Evolutionary conservation across 805 yeast genomes (phyloP), one percentile per base, ranked within the genome.

Genomic region (Teunomyces tritomae): DNA sequence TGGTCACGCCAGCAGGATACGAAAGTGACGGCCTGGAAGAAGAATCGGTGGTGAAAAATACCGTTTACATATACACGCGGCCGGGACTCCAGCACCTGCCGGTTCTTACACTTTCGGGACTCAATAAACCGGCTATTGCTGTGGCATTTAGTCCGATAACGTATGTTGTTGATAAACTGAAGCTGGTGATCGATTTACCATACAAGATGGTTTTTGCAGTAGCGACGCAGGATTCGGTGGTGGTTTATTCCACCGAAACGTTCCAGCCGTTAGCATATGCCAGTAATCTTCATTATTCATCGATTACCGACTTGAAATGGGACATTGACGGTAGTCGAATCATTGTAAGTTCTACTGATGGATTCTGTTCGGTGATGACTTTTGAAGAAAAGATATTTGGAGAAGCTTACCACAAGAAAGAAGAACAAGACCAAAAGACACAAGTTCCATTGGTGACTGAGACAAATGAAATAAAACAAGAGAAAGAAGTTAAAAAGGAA

Each of bases 271-370:
- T 94, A 17, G 94, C 91, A 4, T 69, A 80, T 10, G 85, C 85
- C 2, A 77, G 87, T 0, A 89, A 89, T 57, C 71, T 94, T 44
- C 99, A 94, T 62, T 91, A 91, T 59, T 84, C 95, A 2, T 82
- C 94, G 1, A 76, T 94, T 29, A 91, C 99, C 0, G 99, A 94
- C 62, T 59, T 92, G 42, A 68, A 85, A 7, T 94, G 99, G 99
- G 77, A 87, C 17, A 65, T 69, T 4, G 90, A 88, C 63, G 99
- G 98, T 0, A 65, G 67, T 11, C 68, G 79, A 10, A 65, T 94
- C 13, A 71, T 92, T 56, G 74, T 87, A 20, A 83, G 96, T 5
- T 87, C 97, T 0, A 87, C 96, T 0, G 99, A 94, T 64, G 98
- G 98, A 14, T 92, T 90, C 63, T 86, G 97, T 54, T 85, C 96